phyloP scores from a whole-genome alignment of 768 basidiomycete genomes.

The Lactifluus volemus region DNA sequence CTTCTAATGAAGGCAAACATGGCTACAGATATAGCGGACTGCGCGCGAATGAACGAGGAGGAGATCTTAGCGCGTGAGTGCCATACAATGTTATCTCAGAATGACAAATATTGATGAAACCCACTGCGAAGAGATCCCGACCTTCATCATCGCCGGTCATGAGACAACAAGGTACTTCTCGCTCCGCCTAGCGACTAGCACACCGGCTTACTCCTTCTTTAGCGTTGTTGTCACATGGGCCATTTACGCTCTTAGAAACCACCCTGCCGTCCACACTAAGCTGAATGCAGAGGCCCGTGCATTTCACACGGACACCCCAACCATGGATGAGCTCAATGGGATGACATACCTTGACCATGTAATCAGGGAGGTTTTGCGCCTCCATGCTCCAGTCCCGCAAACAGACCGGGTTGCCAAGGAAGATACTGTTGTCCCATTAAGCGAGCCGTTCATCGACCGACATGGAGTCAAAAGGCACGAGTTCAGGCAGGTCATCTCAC shows the following conservation, averaged over 20 bases:
- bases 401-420: conserved; percentile 6
- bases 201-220: neutral
- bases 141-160: conserved; percentile 52
- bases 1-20: conserved; percentile 57
- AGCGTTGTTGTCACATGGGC: conserved; percentile 47
- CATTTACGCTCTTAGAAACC: conserved; percentile 43
- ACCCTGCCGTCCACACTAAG: conserved; percentile 41
- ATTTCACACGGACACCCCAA: conserved; percentile 46
- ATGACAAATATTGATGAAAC: neutral
- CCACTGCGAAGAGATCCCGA: conserved; percentile 42
- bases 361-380: conserved; percentile 11
- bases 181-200: neutral
- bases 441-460: conserved; percentile 17
- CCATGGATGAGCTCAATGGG: conserved; percentile 59
- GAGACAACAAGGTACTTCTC: conserved; percentile 42
- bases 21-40: conserved; percentile 46
- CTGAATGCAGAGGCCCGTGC: conserved; percentile 50
- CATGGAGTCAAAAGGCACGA: conserved; percentile 14
- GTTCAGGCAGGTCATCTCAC: conserved; percentile 11
- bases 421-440: conserved; percentile 17
- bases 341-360: conserved; percentile 52
- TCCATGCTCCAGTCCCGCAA: conserved; percentile 16
- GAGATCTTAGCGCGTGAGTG: conserved; percentile 51
- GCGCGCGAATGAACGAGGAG: conserved; percentile 48
- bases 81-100: neutral